Base-by-base conservation (phyloP, 805 yeast species). In the Myxozyma monticola region DNA sequence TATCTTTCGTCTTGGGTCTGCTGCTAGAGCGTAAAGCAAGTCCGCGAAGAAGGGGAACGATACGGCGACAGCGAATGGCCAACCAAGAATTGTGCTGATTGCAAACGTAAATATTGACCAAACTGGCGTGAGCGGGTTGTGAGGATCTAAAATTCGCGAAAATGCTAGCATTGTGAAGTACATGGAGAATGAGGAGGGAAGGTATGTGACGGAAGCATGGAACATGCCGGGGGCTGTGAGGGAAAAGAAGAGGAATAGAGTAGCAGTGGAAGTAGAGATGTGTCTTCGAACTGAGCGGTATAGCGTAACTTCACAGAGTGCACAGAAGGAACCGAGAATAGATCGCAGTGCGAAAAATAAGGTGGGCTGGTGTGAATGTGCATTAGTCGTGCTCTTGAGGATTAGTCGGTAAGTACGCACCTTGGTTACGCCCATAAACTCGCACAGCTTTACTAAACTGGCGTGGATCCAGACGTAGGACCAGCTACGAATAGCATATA, bases 401-500 rank as follows among this genome's bases (percentile, higher is more conserved):
- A n/a, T 7, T 15, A 12, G 24, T 7, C 9, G 7, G n/a, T 15
- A 6, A 21, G 6, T 20, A 3, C 28, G 9, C 22, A 55, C 58
- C 17, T 55, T 55, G 18, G 42, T 45, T 24, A 60, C 34, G 14
- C 66, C 65, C 4, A 49, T n/a, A n/a, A 26, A 5, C 40, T 50
- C 48, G 20, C 57, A 51, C 1, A 48, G 39, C 29, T 54, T 51
- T 20, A 68, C 54, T 4, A 62, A 53, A 14, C 51, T 29, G 1
- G 69, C 72, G 46, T 71, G 73, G 6, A 66, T 86, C 5, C 81
- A 54, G 24, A 90, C 69, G 60, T 85, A 89, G 1, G 85, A 76
- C 81, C 93, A 91, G 1, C 96, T 87, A 57, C 98, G 71, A 47
- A 90, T 87, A 15, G 96, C 88, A 62, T 79, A 88, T 46, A 77